These are phyloP conservation scores for Tetrapisispora arboricola DNA, from an alignment of 805 yeast species.

Conservation along the genomic window DNA sequence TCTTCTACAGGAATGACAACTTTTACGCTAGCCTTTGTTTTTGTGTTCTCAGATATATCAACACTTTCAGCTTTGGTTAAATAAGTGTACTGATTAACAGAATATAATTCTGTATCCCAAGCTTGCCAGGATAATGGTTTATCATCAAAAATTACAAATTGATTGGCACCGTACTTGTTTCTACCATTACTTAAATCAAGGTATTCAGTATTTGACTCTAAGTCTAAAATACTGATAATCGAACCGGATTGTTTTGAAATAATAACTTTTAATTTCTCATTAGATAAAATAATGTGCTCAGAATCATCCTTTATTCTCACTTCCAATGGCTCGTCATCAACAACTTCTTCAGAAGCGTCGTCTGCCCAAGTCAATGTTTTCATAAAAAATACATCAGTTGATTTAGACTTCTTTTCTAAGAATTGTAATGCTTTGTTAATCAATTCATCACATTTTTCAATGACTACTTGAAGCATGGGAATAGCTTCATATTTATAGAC, in stretches of 20 bases:
- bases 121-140: conserved; percentile 89
- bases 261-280: conserved; percentile 49
- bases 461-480: conserved; percentile 57
- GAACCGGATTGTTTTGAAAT: conserved; percentile 48
- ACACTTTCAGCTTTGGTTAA: conserved; percentile 29
- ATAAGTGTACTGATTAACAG: conserved; percentile 60
- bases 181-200: conserved; percentile 47
- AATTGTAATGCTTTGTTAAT: conserved; percentile 41
- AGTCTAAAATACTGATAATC: conserved; percentile 54
- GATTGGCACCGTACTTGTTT: conserved; percentile 64
- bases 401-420: conserved; percentile 23
- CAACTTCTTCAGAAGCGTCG: conserved; percentile 29
- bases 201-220: conserved; percentile 49
- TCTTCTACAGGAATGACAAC: conserved; percentile 52
- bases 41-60: conserved; percentile 32
- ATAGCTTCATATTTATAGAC: conserved; percentile 83
- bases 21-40: conserved; percentile 51
- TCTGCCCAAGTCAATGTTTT: conserved; percentile 57
- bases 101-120: conserved; percentile 93
- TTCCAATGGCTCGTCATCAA: not conserved
- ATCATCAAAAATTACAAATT: conserved; percentile 74
- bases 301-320: conserved; percentile 20
- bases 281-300: conserved; percentile 42
- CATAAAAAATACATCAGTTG: conserved; percentile 14
- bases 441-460: conserved; percentile 43